A percentile compares a stretch with the other conserved stretches of the same genome.
Evolutionary conservation across 768 basidiomycete genomes (phyloP).

Genomic region (Galerina sulciceps): DNA sequence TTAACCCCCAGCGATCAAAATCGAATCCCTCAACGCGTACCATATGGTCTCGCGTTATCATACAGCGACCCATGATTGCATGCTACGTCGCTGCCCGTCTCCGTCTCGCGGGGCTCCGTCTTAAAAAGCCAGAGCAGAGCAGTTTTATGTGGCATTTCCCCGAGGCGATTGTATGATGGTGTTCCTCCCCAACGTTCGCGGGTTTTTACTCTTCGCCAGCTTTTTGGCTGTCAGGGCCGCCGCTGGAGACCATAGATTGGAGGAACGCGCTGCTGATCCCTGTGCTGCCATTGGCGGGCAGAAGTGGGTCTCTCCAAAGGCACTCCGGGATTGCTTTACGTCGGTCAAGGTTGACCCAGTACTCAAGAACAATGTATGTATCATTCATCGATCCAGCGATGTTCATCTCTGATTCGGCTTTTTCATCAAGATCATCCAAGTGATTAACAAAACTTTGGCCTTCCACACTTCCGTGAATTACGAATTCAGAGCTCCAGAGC

Average conservation of each 20-base stretch:
- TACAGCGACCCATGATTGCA: not conserved
- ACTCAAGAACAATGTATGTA: slow-evolving; percentile 56
- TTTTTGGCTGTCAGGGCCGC: slow-evolving; percentile 11
- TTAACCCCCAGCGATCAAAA: slow-evolving; percentile 8
- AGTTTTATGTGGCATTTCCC: not conserved
- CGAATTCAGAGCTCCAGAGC: slow-evolving; percentile 54
- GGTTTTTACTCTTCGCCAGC: slow-evolving; percentile 13
- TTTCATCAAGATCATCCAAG: slow-evolving; percentile 57
- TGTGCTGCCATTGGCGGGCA: slow-evolving; percentile 58
- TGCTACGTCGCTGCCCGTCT: not conserved
- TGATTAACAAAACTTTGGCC: slow-evolving; percentile 60
- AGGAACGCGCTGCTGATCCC: slow-evolving; percentile 38
- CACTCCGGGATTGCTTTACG: slow-evolving; percentile 55
- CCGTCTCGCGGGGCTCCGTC: not conserved
- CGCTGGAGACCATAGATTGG: not conserved
- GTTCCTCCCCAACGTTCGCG: slow-evolving; percentile 8
- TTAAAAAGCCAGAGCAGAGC: not conserved
- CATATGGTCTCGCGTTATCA: slow-evolving; percentile 22
- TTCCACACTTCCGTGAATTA: slow-evolving; percentile 71
- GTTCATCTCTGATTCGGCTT: not conserved
- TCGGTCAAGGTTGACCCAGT: slow-evolving; percentile 52
- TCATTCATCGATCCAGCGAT: not conserved
- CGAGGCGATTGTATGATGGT: slow-evolving; percentile 14
- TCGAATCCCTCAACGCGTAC: not conserved
- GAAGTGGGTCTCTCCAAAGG: slow-evolving; percentile 59